phyloP scores from a whole-genome alignment of 129 eudicot genomes.

The Flaveria ramosissima region DNA sequence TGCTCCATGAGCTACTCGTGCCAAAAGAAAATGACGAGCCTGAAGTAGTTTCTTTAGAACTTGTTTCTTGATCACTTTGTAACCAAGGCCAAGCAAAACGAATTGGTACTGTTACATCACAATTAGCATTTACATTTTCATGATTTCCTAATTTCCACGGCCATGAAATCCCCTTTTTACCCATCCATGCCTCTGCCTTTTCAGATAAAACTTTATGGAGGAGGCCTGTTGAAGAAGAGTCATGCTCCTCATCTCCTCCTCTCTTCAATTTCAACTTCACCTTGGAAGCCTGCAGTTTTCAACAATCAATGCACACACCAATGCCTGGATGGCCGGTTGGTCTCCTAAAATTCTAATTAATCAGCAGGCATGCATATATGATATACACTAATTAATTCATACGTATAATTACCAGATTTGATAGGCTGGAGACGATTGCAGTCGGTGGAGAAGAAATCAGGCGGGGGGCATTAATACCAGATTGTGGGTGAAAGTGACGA shows the following conservation, averaged over 20 bases:
- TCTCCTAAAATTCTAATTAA: too few relatives aligned
- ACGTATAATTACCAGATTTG: too few relatives aligned
- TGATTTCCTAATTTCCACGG: conserved; percentile 61
- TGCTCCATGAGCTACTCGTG: conserved; percentile 65
- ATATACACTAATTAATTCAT: too few relatives aligned
- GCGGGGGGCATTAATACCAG: too few relatives aligned
- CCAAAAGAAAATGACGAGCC: conserved; percentile 63
- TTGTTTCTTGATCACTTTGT: conserved; percentile 52
- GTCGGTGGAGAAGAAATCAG: too few relatives aligned
- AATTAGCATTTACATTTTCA: conserved; percentile 17
- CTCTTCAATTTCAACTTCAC: not conserved
- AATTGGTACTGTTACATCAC: not conserved
- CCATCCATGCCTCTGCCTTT: conserved; percentile 79
- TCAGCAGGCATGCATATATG: too few relatives aligned
- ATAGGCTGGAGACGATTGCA: too few relatives aligned
- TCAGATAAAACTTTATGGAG: conserved; percentile 27
- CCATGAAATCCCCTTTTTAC: conserved; percentile 58
- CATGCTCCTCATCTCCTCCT: not conserved
- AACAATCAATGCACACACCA: too few relatives aligned
- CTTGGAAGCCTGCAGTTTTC: too few relatives aligned
- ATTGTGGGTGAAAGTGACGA: conserved; percentile 15
- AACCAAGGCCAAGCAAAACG: conserved; percentile 52
- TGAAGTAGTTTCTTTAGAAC: conserved; percentile 53
- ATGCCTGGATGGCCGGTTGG: too few relatives aligned
- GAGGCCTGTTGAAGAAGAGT: not conserved